Evolutionary conservation across 768 basidiomycete genomes (phyloP), one percentile per base, ranked within the genome.

Genomic region (Leucosporidium creatinivorum): DNA sequence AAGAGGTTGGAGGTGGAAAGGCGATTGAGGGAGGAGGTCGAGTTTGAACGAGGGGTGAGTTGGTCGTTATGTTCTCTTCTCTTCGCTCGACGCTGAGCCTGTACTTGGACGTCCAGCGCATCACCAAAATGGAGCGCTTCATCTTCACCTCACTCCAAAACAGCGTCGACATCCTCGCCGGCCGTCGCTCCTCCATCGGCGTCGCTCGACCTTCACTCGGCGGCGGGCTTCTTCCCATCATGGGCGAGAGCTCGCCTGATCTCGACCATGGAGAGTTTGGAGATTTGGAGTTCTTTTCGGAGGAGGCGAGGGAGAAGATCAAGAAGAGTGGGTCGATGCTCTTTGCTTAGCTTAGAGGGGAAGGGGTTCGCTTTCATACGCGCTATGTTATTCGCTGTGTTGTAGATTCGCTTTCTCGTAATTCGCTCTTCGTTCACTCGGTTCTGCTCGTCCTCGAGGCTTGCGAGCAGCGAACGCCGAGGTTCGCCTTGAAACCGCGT

Each of bases 61-160:
- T 44, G 5, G 10, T 7, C 12, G n/a, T 58, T 13, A 19, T 25
- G 28, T 44, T 13, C 15, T 44, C 39, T 10, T 33, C 4, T 21
- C 60, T 2, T 21, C 47, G 25, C 33, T 0, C 39, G 10, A 36
- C n/a, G 49, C 52, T 51, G 39, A 56, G 28, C n/a, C n/a, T n/a
- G n/a, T n/a, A n/a, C n/a, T n/a, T n/a, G n/a, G n/a, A n/a, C n/a
- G n/a, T n/a, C n/a, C 65, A 74, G 73, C 63, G 65, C 6, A 60
- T 66, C 62, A 68, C 66, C 13, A 63, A 66, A 36, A 69, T 74
- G n/a, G 73, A 74, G 47, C 61, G 65, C 26, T 74, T 72, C 63
- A 66, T 74, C 62, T 57, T 74, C 68, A 72, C 54, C 62, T 74
- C 51, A 44, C 39, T 12, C 23, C 58, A 8, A 58, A 63, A n/a